Evolutionary conservation across 2,329 filamentous ascomycete genomes (phyloP).

Genomic region (Hypoxylon sp.): DNA sequence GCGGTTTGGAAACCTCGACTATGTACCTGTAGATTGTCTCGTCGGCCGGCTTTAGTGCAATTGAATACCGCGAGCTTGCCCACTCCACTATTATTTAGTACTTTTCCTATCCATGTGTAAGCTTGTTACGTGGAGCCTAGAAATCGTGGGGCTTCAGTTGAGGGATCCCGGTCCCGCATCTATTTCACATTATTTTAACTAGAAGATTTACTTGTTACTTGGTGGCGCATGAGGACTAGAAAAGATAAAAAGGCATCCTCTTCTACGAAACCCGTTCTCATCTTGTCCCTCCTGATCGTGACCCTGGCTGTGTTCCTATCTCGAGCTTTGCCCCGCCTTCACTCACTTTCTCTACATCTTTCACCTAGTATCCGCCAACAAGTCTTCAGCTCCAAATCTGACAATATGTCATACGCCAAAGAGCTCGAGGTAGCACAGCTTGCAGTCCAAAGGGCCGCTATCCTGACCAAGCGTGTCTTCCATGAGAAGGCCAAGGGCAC

Average conservation of each 20-base stretch:
- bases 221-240: slow-evolving; percentile 43
- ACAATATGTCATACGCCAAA: slow-evolving; percentile 69
- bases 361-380: slow-evolving; percentile 27
- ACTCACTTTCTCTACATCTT: slow-evolving; percentile 50
- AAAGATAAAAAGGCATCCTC: slow-evolving; percentile 30
- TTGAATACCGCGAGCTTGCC: neutral
- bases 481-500: slow-evolving; percentile 95
- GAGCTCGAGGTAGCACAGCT: slow-evolving; percentile 82
- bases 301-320: slow-evolving; percentile 52
- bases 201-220: slow-evolving; percentile 6
- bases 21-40: neutral
- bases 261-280: slow-evolving; percentile 37
- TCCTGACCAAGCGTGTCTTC: slow-evolving; percentile 84
- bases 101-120: neutral
- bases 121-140: slow-evolving; percentile 11
- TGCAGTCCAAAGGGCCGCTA: slow-evolving; percentile 80
- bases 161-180: neutral
- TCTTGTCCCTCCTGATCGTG: slow-evolving; percentile 48
- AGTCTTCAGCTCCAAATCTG: slow-evolving; percentile 20
- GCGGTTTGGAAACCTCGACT: neutral
- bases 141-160: slow-evolving; percentile 21
- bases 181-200: slow-evolving; percentile 6
- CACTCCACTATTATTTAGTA: slow-evolving; percentile 12
- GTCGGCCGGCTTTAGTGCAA: slow-evolving; percentile 15
- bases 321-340: slow-evolving; percentile 53